Base-by-base conservation (phyloP, 1,284 basidiomycete species). In the Leccinum fallax region DNA sequence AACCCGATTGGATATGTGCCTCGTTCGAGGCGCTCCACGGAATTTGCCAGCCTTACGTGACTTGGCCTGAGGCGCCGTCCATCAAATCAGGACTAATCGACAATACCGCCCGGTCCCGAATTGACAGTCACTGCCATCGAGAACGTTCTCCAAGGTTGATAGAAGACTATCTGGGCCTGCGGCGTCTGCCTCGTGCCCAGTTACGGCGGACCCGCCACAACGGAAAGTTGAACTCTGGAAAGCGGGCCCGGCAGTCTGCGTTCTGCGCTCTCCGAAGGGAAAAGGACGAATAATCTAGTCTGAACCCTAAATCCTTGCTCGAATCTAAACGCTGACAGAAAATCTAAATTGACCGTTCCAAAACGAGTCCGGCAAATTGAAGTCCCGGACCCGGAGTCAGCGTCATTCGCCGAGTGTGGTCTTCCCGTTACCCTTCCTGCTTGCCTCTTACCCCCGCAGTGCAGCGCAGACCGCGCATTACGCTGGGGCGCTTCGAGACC, bases 101-200 rank as follows among this genome's bases (percentile, higher is more conserved):
- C 38, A 40, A n/a, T 9, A 9, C 38, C 16, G 38, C 9, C 16
- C 38, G 38, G 40, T 43, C 40, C 48, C 24, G 21, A 49, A 32
- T 34, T 13, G 9, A 49, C 48, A 49, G 15, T 5, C 19, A 48
- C 16, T 46, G 19, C 46, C 9, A 38, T 3, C 48, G 26, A 34
- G 26, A 60, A 19, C 34, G 19, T 6, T n/a, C 55, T 11, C 5
- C 49, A 5, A 51, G 13, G 43, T 66, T 61, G 43, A 57, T 36
- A 5, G 13, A 11, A 21, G 15, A 10, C 36, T 65, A 69, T 66
- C 65, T 58, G 65, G 53, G 30, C 36, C 36, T 59, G n/a, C 7
- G 10, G 40, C 9, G 10, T 43, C 21, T 6, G 21, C 30, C 19
- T 40, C 15, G 61, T 40, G 19, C 10, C 32, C 34, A 13, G 13